Evolutionary conservation across 306 rosid species (phyloP), one percentile per base, ranked within the genome.

Genomic region (Cucumis hystrix): DNA sequence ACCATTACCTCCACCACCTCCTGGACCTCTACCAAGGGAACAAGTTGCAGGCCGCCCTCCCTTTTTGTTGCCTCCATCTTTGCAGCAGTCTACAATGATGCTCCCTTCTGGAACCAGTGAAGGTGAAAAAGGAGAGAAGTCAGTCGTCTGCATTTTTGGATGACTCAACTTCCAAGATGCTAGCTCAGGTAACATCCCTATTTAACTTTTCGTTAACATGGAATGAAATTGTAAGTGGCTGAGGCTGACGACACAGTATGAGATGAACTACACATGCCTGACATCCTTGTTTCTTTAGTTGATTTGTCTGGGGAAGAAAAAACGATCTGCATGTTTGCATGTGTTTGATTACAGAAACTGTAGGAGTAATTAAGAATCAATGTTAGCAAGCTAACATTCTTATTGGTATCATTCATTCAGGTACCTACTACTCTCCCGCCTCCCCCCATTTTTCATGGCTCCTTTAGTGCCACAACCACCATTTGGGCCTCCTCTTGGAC

Each of bases 1-100:
- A 74, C 83, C 92, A 58, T 85, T 93, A 84, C 98, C 99, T 1
- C 98, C 98, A 66, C 97, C 99, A 43, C 99, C 99, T 80, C 98
- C 99, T 58, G 99, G 99, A 30, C 93, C 95, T 67, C 88, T 95
- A 82, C 93, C 96, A 16, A 92, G 85, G 75, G 96, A 92, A 30
- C 90, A 82, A 84, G 82, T 85, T 83, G 84, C 86, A 55, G 87
- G 82, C 75, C 93, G 13, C 75, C 70, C 87, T 80, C 52, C 84
- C 51, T 95, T 87, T 12, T 90, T 94, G 82, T 96, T 94, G 73
- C 95, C 97, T 77, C 97, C 93, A 2, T 91, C 93, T 51, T 83
- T 84, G 71, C 96, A 86, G 78, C 92, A 84, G 80, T 83, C 94
- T 11, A 71, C 58, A 57, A 96, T 83, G 77, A 91, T 91, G 12